phyloP scores from a whole-genome alignment of 2,329 filamentous ascomycete species.

The Chlorencoelia australis region DNA sequence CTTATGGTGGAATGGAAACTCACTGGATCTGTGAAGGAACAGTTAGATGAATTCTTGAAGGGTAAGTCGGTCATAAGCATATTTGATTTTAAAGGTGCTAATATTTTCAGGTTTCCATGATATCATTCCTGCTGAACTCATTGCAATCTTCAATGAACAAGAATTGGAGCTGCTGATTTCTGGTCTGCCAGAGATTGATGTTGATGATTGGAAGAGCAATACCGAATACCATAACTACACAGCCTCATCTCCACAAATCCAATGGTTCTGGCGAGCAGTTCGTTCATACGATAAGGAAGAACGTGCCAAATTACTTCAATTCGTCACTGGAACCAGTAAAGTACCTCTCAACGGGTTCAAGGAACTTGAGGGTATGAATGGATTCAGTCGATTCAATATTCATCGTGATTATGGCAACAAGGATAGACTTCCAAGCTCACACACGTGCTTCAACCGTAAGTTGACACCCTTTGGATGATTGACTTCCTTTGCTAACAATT shows the following conservation, averaged over 20 bases:
- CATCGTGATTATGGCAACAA: constrained; percentile 97
- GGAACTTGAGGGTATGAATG: constrained; percentile 98
- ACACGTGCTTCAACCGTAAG: constrained; percentile 99
- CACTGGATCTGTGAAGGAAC: constrained; percentile 82
- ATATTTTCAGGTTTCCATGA: constrained; percentile 73
- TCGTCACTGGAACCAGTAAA: constrained; percentile 96
- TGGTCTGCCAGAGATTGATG: constrained; percentile 90
- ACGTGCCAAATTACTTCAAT: constrained; percentile 90
- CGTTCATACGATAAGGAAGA: constrained; percentile 98
- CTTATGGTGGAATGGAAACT: constrained; percentile 91
- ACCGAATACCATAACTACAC: constrained; percentile 98
- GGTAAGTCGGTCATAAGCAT: constrained; percentile 40
- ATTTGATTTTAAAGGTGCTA: constrained; percentile 17
- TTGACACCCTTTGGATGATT: constrained; percentile 23
- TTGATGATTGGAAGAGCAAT: constrained; percentile 98
- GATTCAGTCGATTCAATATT: constrained; percentile 95
- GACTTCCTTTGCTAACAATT: constrained; percentile 16
- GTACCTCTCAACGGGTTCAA: constrained; percentile 98
- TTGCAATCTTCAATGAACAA: constrained; percentile 97
- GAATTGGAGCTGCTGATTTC: constrained; percentile 95
- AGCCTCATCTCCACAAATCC: constrained; percentile 87
- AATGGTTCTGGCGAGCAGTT: constrained; percentile 99
- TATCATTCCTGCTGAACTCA: constrained; percentile 86
- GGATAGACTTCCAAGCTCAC: constrained; percentile 86
- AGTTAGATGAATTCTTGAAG: constrained; percentile 86